Evolutionary conservation across 441 rosid species (phyloP), one percentile per base, ranked within the genome.

Genomic region (Raphanus hybrid): DNA sequence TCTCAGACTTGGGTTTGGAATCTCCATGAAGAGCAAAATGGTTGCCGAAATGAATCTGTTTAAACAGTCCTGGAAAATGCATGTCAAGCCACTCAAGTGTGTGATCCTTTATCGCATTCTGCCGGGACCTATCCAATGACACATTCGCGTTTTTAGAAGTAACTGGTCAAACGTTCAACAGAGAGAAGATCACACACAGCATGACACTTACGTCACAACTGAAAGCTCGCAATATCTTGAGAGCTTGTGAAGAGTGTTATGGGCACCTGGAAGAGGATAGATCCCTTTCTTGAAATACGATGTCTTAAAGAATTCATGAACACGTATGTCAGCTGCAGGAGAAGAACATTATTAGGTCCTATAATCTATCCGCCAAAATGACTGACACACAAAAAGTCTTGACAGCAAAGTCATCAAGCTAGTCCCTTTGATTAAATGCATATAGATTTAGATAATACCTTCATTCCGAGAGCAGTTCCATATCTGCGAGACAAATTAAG

Each of bases 241-340:
- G 80, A 96, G 65, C 78, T 86, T 89, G 82, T 84, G 86, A 70
- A 96, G 92, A 57, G 82, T 91, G 78, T 71, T 77, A 81, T 83
- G 94, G 79, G 99, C 91, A 78, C 99, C 99, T 57, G 98, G 99
- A 75, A 96, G 80, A 41, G 99, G 98, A 78, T 92, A 81, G 76
- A 92, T 96, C 70, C 97, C 99, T 64, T 85, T 87, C 92, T 87
- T 93, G 87, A 96, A 96, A 85, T 92, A 96, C 5, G 88, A 69
- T 35, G 98, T 89, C 90, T 92, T 90, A 72, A 92, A 95, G 88
- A 95, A 95, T 80, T 95, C 99, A 52, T 95, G 99, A 70, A 92
- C 99, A 55, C 98, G 95, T 23, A 84, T 52, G 85, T 88, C 87
- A 20, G 99, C 97, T 95, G 90, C 80, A 82, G 41, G 78, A 70